Conservation (phyloP, 148 eudicot genomes). For the Rhododendron kiyosumense region DNA sequence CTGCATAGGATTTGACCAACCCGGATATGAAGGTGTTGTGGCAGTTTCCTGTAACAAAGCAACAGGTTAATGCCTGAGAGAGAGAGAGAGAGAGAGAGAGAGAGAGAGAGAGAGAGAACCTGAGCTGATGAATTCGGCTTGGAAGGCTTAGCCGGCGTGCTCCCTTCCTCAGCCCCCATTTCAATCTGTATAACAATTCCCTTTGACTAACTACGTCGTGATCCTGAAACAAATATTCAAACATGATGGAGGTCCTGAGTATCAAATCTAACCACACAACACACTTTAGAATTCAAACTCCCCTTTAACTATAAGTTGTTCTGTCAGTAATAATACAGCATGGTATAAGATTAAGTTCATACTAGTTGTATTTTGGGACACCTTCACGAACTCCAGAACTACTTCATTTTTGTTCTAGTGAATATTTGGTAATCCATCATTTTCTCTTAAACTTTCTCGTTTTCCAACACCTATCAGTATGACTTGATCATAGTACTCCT, state of each 20-base stretch:
- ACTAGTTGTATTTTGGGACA: neutral
- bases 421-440: neutral
- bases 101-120: slow-evolving; percentile 32
- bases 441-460: neutral
- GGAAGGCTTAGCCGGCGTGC: slow-evolving; percentile 58
- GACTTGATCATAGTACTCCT: neutral
- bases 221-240: neutral
- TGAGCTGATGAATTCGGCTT: slow-evolving; percentile 52
- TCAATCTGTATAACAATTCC: slow-evolving; percentile 12
- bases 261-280: neutral
- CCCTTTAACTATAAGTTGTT: neutral
- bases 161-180: slow-evolving; percentile 76
- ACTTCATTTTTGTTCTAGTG: too few relatives aligned
- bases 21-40: slow-evolving; percentile 55
- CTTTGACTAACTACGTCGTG: neutral
- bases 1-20: slow-evolving; percentile 87
- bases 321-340: neutral
- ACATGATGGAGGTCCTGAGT: neutral
- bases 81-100: slow-evolving; percentile 4
- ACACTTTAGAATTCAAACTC: slow-evolving; percentile 8
- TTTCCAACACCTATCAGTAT: neutral
- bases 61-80: slow-evolving; percentile 4
- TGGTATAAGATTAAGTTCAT: neutral
- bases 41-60: slow-evolving; percentile 56
- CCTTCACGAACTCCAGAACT: neutral